Conservation (phyloP, 495 filamentous ascomycete species). For the Chaetomium fimeti region DNA sequence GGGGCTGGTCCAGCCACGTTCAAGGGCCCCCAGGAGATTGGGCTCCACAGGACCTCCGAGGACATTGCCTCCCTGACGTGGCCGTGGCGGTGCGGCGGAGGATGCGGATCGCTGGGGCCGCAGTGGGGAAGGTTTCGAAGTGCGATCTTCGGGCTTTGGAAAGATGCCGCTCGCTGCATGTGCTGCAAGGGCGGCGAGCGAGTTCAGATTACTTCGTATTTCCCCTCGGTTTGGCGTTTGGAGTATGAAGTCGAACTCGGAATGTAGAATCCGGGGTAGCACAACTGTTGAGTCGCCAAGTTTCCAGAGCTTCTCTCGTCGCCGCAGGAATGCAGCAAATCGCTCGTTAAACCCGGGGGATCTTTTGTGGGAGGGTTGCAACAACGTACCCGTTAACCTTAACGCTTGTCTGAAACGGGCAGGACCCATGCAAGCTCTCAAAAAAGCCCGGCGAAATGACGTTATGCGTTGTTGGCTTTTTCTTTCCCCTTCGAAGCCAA, state of each 20-base stretch:
- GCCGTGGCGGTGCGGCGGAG: slow-evolving; percentile 10
- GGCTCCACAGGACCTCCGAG: no score
- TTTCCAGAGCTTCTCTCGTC: slow-evolving; percentile 1
- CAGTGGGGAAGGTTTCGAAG: not conserved
- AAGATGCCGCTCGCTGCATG: not conserved
- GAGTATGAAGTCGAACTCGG: not conserved
- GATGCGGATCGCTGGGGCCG: not conserved
- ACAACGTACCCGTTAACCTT: not conserved
- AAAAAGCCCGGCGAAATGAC: slow-evolving; percentile 4
- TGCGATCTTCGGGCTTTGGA: not conserved
- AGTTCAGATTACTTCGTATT: not conserved
- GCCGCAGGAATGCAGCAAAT: slow-evolving; percentile 1
- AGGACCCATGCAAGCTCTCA: not conserved
- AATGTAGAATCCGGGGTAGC: slow-evolving; percentile 6
- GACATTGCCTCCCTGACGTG: not conserved
- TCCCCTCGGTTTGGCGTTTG: not conserved
- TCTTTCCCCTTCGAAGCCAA: not conserved
- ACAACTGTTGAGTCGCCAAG: not conserved
- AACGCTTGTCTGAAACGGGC: slow-evolving; percentile 1
- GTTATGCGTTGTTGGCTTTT: not conserved
- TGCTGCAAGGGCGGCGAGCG: slow-evolving; percentile 3
- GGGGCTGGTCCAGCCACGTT: no score
- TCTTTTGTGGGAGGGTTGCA: not conserved
- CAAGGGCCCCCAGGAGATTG: no score
- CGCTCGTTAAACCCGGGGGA: not conserved